Evolutionary conservation across 257 asterid species (phyloP).

Genomic region (Salvia rosmarinus): DNA sequence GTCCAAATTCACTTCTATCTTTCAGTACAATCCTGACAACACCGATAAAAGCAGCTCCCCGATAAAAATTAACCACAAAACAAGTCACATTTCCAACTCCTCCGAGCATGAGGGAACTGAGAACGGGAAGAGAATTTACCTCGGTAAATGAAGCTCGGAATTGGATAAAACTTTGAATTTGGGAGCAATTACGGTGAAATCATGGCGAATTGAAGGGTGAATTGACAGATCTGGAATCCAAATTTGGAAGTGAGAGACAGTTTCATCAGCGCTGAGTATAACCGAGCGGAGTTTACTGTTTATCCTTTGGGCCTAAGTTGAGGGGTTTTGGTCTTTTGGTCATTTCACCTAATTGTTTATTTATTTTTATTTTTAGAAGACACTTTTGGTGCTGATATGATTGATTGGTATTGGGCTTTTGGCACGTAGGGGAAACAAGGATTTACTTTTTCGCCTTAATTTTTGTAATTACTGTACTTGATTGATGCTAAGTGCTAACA

Average conservation of each 20-base stretch:
- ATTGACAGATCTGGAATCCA: conserved; percentile 45
- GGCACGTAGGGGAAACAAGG: conserved; percentile 19
- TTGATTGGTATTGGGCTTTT: conserved; percentile 24
- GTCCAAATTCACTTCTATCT: conserved; percentile 7
- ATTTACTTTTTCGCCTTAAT: conserved; percentile 5
- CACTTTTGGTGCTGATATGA: neutral
- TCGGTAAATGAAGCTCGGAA: conserved; percentile 8
- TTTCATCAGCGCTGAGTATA: conserved; percentile 25
- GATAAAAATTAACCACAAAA: conserved; percentile 22
- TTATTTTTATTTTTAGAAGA: neutral
- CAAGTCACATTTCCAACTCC: conserved; percentile 30
- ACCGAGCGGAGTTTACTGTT: conserved; percentile 10
- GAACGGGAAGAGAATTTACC: conserved; percentile 16
- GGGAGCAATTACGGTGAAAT: conserved; percentile 31
- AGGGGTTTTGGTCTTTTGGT: neutral
- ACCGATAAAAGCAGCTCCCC: neutral
- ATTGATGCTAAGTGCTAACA: neutral
- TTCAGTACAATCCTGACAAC: conserved; percentile 16
- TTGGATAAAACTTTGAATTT: neutral
- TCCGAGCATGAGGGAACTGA: conserved; percentile 28
- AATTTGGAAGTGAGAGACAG: conserved; percentile 35
- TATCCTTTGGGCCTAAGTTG: conserved; percentile 26
- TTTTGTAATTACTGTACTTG: neutral
- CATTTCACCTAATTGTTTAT: neutral
- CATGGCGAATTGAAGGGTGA: conserved; percentile 22